Base-by-base conservation (phyloP, 345 rosid species). In the Hevea brasiliensis region DNA sequence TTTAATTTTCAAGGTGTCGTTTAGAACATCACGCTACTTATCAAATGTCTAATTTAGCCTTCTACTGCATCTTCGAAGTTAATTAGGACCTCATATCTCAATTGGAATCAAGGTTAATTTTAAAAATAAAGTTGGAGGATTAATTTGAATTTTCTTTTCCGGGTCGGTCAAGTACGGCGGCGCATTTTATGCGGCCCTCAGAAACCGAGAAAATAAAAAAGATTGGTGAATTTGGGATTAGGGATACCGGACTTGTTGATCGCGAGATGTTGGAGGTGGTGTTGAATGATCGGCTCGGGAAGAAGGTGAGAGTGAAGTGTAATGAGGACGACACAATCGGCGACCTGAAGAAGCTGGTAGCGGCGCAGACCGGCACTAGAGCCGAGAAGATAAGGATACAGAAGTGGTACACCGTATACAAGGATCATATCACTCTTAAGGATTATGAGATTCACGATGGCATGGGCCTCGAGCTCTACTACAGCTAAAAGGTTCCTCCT, bases 331-430 rank as follows among this genome's bases (percentile, higher is more conserved):
- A 81, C 61, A 75, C 80, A 7, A 82, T 78, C 74, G 82, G 82
- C 27, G 85, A 82, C 67, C 78, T 82, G 61, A 82, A 79, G 75
- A 82, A 82, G 78, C 85, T 82, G 41, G 82, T 78, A 51, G 85
- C 82, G 21, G 85, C 85, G 0, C 82, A 82, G 73, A 82, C 82
- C 18, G 85, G 85, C 1, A 82, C 80, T 29, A 73, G 89, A 40
- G 74, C 87, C 0, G 84, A 86, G 68, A 86, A 86, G 87, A 84
- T 86, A 27, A 65, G 87, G 37, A 80, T 83, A 63, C 84, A 83
- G 78, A 83, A 83, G 74, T 83, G 86, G 86, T 83, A 83, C 54
- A 80, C 42, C 65, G 53, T 80, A 35, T 83, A 83, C 50, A 83
- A 83, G 40, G 81, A 79, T 64, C 81, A 79, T 56, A 80, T 80